These are phyloP conservation scores for Moelleriella libera DNA, from an alignment of 2,329 filamentous ascomycete species.

Conservation along the genomic window DNA sequence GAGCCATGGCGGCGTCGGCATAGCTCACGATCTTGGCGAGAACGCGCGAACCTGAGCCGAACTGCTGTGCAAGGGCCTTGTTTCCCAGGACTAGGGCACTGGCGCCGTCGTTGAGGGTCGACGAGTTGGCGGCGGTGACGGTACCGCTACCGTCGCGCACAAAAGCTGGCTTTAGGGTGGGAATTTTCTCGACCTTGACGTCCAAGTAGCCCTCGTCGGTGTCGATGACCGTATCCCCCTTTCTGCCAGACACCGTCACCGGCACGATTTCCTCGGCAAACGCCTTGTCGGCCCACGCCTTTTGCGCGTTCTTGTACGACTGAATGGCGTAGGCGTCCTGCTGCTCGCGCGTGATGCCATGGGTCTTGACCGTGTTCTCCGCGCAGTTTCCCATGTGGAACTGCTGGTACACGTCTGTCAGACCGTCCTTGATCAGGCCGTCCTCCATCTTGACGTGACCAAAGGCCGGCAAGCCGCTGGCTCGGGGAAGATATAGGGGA, in stretches of 20 bases:
- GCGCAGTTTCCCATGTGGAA: conserved; percentile 98
- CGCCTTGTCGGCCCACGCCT: conserved; percentile 68
- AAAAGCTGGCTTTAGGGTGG: conserved; percentile 82
- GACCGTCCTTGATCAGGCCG: conserved; percentile 82
- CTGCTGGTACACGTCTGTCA: conserved; percentile 93
- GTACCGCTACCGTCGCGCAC: conserved; percentile 73
- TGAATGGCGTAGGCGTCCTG: conserved; percentile 86
- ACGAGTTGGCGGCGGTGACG: conserved; percentile 89
- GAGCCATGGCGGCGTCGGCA: conserved; percentile 80
- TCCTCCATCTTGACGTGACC: conserved; percentile 82
- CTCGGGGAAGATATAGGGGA: conserved; percentile 76
- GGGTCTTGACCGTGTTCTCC: conserved; percentile 85
- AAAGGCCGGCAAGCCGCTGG: conserved; percentile 72
- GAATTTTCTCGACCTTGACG: conserved; percentile 74
- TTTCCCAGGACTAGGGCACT: conserved; percentile 78
- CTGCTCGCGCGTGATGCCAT: conserved; percentile 64
- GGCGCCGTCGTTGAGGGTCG: conserved; percentile 87
- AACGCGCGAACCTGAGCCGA: conserved; percentile 63
- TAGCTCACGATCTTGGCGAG: conserved; percentile 76
- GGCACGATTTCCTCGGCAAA: conserved; percentile 87
- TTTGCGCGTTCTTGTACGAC: conserved; percentile 80
- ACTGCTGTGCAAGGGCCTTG: conserved; percentile 67
- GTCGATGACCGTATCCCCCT: conserved; percentile 66
- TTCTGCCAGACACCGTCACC: conserved; percentile 71
- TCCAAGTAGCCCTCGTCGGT: conserved; percentile 85